A percentile compares a stretch with the other conserved stretches of the same genome.
These are phyloP conservation scores for Trifolium dubium DNA, from an alignment of 306 rosid species.

Conservation along the genomic window DNA sequence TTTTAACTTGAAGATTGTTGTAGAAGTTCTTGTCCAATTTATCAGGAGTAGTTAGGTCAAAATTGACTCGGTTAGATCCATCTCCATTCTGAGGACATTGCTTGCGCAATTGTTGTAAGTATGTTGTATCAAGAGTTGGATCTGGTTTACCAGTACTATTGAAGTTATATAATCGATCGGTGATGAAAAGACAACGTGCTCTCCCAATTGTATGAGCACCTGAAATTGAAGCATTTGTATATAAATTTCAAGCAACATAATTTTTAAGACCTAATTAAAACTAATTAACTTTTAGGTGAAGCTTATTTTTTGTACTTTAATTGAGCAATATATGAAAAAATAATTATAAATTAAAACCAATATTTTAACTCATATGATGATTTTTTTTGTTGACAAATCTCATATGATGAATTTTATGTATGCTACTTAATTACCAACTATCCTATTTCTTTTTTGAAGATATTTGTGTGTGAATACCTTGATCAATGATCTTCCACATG, in stretches of 20 bases:
- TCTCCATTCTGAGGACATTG: slow-evolving; percentile 29
- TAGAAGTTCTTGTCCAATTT: slow-evolving; percentile 34
- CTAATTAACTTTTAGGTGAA: too few species aligned
- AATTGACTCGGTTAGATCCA: slow-evolving; percentile 11
- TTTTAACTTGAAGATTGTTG: slow-evolving; percentile 29
- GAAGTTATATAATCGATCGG: slow-evolving; percentile 37
- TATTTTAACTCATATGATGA: too few species aligned
- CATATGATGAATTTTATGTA: too few species aligned
- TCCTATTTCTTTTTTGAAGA: too few species aligned
- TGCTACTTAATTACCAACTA: too few species aligned
- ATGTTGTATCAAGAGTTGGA: slow-evolving; percentile 38
- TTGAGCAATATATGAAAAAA: too few species aligned
- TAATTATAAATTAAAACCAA: too few species aligned
- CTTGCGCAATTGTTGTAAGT: background rate
- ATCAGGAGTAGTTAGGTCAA: slow-evolving; percentile 40
- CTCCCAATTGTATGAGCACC: slow-evolving; percentile 56
- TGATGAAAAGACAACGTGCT: slow-evolving; percentile 23
- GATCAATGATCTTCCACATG: too few species aligned
- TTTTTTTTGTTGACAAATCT: too few species aligned
- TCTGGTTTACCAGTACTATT: slow-evolving; percentile 28
- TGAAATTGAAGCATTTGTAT: background rate
- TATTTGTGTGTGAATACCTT: too few species aligned
- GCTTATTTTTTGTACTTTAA: too few species aligned
- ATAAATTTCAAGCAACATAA: background rate
- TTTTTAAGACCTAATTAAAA: too few species aligned